Evolutionary conservation across 805 yeast species (phyloP).

Genomic region (Limtongozyma cylindracea): DNA sequence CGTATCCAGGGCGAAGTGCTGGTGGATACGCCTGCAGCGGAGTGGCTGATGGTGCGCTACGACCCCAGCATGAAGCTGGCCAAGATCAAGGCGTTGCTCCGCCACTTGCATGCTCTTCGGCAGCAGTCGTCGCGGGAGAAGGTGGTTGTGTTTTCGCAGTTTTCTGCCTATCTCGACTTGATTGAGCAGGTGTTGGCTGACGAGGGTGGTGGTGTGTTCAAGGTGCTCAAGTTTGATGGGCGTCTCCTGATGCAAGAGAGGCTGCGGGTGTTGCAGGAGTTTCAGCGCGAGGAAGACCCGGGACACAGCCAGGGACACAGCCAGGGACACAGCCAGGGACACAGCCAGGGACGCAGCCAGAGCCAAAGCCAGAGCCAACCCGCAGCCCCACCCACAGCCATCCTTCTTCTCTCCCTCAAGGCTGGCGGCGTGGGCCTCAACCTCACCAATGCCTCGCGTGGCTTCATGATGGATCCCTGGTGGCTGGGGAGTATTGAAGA

Average conservation of each 20-base stretch:
- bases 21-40: constrained; percentile 3
- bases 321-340: no score
- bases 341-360: no score
- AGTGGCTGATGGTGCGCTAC: constrained; percentile 13
- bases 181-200: constrained; percentile 29
- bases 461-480: constrained; percentile 91
- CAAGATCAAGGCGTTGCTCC: constrained; percentile 42
- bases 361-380: no score
- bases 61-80: constrained; percentile 36
- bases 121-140: constrained; percentile 39
- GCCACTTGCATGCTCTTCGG: constrained; percentile 26
- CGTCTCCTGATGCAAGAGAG: constrained; percentile 43
- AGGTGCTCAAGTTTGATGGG: constrained; percentile 62
- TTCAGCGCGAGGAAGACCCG: constrained; percentile 9
- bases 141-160: constrained; percentile 77
- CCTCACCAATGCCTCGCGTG: constrained; percentile 61
- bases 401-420: constrained; percentile 51
- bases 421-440: constrained; percentile 93
- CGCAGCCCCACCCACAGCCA: constrained; percentile 10
- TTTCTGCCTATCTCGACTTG: constrained; percentile 58
- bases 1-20: constrained; percentile 10
- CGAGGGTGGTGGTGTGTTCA: constrained; percentile 20
- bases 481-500: constrained; percentile 87
- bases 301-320: no score
- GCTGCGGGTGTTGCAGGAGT: constrained; percentile 28